Base-by-base conservation (phyloP, 176 grass and related monocot species). In the Eremochloa ophiuroides region DNA sequence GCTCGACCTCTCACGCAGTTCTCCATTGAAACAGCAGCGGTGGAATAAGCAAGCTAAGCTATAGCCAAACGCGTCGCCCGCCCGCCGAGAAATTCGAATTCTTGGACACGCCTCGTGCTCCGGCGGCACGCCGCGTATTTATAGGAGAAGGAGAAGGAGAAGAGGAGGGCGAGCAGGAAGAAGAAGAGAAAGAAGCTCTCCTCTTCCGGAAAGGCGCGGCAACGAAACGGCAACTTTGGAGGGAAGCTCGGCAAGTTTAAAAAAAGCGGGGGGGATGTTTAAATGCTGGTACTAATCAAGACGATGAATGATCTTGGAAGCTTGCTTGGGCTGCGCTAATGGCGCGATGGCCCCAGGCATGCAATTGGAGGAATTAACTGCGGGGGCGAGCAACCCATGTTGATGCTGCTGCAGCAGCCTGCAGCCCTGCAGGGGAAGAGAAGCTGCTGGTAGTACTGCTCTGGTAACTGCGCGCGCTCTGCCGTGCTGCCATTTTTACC, bases 341-440 rank as follows among this genome's bases (percentile, higher is more conserved):
- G 76, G 71, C 22, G 67, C 0, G 60, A 68, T 39, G 87, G 70
- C 70, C 71, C 82, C 70, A 35, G 34, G 34, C 34, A 35, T 35
- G 34, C 34, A 34, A 81, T 74, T 53, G 77, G 78, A 31, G 53
- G 44, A 47, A 85, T 81, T 89, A 65, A 89, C 64, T 85, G 82
- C 82, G 78, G 44, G 37, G 78, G 77, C 83, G 83, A 70, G 87
- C 82, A 85, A 77, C 87, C 87, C 87, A 89, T 82, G 87, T 79
- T 75, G 84, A 4, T 22, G 26, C n/a, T 15, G 59, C 78, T 61
- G 85, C 39, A 0, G 37, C 34, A 1, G 29, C 14, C 30, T 22
- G 18, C 20, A 51, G 62, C 22, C 11, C 39, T 26, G 66, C 71
- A 70, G 77, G 58, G 64, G 51, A 76, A 66, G 62, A 35, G 63